phyloP scores from a whole-genome alignment of 177 flowering plant genomes.

The Vitis hybrid region DNA sequence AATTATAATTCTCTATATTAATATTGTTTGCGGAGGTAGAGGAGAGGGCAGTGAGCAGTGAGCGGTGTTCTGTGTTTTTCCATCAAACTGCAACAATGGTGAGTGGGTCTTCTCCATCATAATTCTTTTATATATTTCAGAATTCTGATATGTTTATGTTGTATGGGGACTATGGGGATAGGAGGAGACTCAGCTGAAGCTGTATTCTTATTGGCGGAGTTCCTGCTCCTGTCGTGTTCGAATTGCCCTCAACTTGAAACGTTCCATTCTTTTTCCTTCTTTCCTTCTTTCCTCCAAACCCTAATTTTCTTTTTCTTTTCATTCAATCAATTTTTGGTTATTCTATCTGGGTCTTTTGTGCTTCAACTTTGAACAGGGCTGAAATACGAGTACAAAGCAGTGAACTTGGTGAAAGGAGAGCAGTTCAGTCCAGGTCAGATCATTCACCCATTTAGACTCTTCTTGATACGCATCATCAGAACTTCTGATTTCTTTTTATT shows the following conservation, averaged over 20 bases:
- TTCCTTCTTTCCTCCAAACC: background rate
- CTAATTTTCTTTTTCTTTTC: background rate
- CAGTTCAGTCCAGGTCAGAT: conserved; percentile 62
- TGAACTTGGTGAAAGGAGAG: conserved; percentile 73
- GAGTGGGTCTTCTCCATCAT: background rate
- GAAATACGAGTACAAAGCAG: conserved; percentile 67
- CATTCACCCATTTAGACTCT: background rate
- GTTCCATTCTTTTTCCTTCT: conserved; percentile 21
- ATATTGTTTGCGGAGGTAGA: no score
- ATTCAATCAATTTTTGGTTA: background rate
- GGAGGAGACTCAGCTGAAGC: conserved; percentile 44
- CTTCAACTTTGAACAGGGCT: conserved; percentile 40
- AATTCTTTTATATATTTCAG: background rate
- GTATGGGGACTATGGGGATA: background rate
- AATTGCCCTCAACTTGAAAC: conserved; percentile 72
- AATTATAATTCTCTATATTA: no score
- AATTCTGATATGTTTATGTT: background rate
- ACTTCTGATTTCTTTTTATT: background rate
- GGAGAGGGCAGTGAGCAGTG: no score
- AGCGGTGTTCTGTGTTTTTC: no score
- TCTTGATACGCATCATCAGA: background rate
- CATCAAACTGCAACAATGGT: background rate
- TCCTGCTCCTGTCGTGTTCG: conserved; percentile 77
- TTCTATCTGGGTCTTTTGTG: background rate
- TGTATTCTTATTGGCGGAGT: conserved; percentile 74